Evolutionary conservation across 306 rosid genomes (phyloP).

Genomic region (Rosa persica): DNA sequence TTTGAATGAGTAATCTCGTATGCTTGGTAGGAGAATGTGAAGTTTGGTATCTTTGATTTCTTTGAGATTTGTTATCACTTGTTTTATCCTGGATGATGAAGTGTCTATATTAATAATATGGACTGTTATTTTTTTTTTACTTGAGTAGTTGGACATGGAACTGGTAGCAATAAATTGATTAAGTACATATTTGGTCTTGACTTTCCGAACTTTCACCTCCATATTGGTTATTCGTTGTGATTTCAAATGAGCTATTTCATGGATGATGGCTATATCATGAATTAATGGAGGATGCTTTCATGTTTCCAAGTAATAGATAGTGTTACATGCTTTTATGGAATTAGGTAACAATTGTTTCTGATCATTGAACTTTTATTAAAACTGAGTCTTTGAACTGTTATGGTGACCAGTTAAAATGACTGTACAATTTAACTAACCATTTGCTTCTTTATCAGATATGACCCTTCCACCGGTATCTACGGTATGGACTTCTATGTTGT

Average conservation of each 20-base stretch:
- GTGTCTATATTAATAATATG: no score
- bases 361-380: neutral
- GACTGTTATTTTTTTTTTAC: no score
- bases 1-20: neutral
- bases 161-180: no score
- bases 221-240: neutral
- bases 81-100: no score
- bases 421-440: neutral
- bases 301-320: neutral
- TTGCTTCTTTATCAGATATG: conserved; percentile 37
- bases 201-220: neutral
- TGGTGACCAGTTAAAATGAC: neutral
- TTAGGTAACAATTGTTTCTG: neutral
- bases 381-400: neutral
- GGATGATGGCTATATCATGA: neutral
- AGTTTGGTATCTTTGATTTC: no score
- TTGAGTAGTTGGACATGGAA: neutral
- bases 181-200: neutral
- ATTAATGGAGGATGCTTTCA: neutral
- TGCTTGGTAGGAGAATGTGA: neutral
- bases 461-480: conserved; percentile 61
- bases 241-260: neutral
- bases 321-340: neutral
- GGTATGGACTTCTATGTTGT: conserved; percentile 65
- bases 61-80: neutral